Conservation (phyloP, 768 basidiomycete species). For the Tulasnella sp. region DNA sequence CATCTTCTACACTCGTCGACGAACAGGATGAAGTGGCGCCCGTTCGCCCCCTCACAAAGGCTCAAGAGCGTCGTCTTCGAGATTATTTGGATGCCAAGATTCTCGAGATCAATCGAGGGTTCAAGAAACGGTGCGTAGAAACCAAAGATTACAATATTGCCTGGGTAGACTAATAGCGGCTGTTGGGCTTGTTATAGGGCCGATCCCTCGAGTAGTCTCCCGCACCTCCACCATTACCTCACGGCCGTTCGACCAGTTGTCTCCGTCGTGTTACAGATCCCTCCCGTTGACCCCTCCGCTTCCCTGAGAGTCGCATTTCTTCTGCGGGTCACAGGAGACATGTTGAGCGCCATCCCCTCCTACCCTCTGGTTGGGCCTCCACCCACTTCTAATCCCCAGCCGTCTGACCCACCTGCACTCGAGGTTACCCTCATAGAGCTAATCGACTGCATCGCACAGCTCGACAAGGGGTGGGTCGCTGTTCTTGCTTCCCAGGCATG, state of each 20-base stretch:
- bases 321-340: constrained; percentile 72
- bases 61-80: constrained; percentile 66
- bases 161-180: not conserved
- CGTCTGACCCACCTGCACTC: constrained; percentile 43
- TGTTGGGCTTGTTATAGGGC: constrained; percentile 2
- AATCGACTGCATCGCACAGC: constrained; percentile 68
- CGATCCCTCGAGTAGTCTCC: constrained; percentile 37
- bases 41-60: constrained; percentile 49
- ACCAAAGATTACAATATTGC: not conserved
- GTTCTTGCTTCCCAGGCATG: constrained; percentile 68
- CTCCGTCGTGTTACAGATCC: constrained; percentile 69
- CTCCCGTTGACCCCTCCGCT: constrained; percentile 71
- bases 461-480: constrained; percentile 74
- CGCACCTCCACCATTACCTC: constrained; percentile 64
- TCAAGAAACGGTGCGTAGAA: constrained; percentile 71
- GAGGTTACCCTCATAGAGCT: constrained; percentile 53
- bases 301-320: constrained; percentile 66
- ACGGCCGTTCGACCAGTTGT: constrained; percentile 60
- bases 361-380: constrained; percentile 48
- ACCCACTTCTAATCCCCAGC: not conserved
- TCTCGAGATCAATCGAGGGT: constrained; percentile 66
- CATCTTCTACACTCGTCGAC: constrained; percentile 2
- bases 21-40: not conserved
- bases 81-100: constrained; percentile 69
- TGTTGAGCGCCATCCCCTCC: constrained; percentile 61